Percentiles rank a stretch among this genome's conserved stretches.
Evolutionary conservation across 345 rosid genomes (phyloP).

Genomic region (Hypericum perforatum): DNA sequence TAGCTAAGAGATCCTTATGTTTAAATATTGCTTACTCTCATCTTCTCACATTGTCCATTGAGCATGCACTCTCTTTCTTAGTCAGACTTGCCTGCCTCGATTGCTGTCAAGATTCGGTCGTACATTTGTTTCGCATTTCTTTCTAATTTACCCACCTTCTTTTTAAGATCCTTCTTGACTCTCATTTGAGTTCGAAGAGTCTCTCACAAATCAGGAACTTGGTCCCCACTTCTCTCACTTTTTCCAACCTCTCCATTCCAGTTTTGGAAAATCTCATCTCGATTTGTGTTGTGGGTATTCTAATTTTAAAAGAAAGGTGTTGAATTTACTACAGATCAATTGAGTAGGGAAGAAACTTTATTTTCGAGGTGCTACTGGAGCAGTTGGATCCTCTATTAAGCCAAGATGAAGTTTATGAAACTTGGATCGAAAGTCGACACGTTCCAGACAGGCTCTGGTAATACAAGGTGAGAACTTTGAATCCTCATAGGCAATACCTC

Average conservation of each 20-base stretch:
- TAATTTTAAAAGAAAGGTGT: constrained; percentile 9
- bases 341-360: constrained; percentile 14
- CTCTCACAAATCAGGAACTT: constrained; percentile 22
- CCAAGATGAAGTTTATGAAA: constrained; percentile 90
- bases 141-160: constrained; percentile 26
- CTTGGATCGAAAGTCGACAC: constrained; percentile 80
- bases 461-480: constrained; percentile 33
- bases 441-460: constrained; percentile 41
- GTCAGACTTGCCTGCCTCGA: constrained; percentile 30
- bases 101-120: constrained; percentile 53
- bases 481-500: constrained; percentile 2
- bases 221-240: constrained; percentile 61
- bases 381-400: constrained; percentile 16
- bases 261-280: constrained; percentile 24
- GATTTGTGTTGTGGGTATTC: constrained; percentile 19
- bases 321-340: constrained; percentile 16
- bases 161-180: constrained; percentile 37
- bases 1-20: constrained; percentile 38
- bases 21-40: constrained; percentile 23
- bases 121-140: constrained; percentile 13
- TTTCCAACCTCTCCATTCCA: constrained; percentile 18
- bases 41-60: constrained; percentile 9
- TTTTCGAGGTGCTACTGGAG: constrained; percentile 11
- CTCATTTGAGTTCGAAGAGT: constrained; percentile 34
- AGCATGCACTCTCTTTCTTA: constrained; percentile 11